Conservation (phyloP, 2,329 filamentous ascomycete species). For the Dothideomycetes sp. region DNA sequence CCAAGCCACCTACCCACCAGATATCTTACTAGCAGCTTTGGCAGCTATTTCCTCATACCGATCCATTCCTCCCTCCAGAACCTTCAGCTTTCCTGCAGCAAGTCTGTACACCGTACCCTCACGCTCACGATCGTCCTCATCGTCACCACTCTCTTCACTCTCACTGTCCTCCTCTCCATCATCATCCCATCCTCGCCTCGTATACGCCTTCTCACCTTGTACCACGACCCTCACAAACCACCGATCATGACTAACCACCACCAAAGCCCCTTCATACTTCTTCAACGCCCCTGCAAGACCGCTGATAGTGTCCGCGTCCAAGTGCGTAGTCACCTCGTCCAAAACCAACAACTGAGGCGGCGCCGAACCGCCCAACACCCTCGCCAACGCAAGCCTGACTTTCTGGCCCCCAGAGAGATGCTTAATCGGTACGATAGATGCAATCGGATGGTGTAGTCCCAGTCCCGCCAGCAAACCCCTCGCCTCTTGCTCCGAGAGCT, state of each 20-base stretch:
- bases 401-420: slow-evolving; percentile 72
- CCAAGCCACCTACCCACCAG: no score
- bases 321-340: slow-evolving; percentile 75
- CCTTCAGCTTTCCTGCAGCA: no score
- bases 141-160: no score
- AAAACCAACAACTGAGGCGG: slow-evolving; percentile 63
- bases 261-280: slow-evolving; percentile 60
- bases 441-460: slow-evolving; percentile 58
- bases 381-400: slow-evolving; percentile 52
- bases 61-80: no score
- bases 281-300: slow-evolving; percentile 57
- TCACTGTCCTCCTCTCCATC: no score
- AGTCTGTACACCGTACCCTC: no score
- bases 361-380: slow-evolving; percentile 56
- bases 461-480: slow-evolving; percentile 57
- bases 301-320: slow-evolving; percentile 71
- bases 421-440: slow-evolving; percentile 61
- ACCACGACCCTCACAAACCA: slow-evolving; percentile 69
- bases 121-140: no score
- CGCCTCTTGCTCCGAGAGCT: slow-evolving; percentile 54
- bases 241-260: slow-evolving; percentile 72
- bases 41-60: no score
- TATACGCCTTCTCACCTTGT: slow-evolving; percentile 53
- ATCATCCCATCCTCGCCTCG: no score
- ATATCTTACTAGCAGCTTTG: no score